These are phyloP conservation scores for Pythium utonaiense DNA, from an alignment of 352 stramenopile species.

Conservation along the genomic window DNA sequence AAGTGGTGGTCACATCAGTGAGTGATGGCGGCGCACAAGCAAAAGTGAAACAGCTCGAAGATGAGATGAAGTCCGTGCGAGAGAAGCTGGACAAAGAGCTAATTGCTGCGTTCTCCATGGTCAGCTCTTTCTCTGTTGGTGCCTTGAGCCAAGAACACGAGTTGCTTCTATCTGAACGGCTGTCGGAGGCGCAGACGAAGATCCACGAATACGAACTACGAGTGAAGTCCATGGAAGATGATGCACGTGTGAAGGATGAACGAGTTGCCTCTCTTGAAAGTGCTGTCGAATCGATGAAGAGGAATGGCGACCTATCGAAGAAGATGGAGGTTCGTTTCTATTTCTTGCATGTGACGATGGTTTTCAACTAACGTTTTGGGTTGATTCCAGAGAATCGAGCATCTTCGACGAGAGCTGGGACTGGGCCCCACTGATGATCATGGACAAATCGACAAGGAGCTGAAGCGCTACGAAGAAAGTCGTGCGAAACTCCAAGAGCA, in stretches of 20 bases:
- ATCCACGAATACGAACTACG: slow-evolving; percentile 9
- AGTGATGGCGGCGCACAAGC: background rate
- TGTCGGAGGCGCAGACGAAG: background rate
- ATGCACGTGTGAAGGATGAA: background rate
- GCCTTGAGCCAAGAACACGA: slow-evolving; percentile 11
- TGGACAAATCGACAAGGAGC: slow-evolving; percentile 31
- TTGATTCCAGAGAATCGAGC: background rate
- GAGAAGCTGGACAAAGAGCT: slow-evolving; percentile 12
- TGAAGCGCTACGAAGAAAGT: background rate
- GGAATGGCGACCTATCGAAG: slow-evolving; percentile 10
- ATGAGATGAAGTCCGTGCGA: background rate
- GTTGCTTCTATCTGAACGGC: slow-evolving; percentile 1
- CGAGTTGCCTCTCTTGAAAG: slow-evolving; percentile 1
- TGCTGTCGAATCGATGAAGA: slow-evolving; percentile 18
- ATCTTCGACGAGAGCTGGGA: background rate
- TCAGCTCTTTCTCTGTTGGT: slow-evolving; percentile 13
- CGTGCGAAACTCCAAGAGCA: slow-evolving; percentile 10
- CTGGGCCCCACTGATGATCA: slow-evolving; percentile 12
- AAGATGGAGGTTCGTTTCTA: slow-evolving; percentile 4
- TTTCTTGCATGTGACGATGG: background rate
- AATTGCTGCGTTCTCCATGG: slow-evolving; percentile 2
- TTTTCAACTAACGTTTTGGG: background rate
- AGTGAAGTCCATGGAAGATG: background rate
- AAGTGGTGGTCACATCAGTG: background rate
- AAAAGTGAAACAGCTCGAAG: background rate